Percentiles rank a stretch among this genome's conserved stretches.
phyloP scores from a whole-genome alignment of 225 moss, liverwort and hornwort genomes.

The Anthoceros angustus region DNA sequence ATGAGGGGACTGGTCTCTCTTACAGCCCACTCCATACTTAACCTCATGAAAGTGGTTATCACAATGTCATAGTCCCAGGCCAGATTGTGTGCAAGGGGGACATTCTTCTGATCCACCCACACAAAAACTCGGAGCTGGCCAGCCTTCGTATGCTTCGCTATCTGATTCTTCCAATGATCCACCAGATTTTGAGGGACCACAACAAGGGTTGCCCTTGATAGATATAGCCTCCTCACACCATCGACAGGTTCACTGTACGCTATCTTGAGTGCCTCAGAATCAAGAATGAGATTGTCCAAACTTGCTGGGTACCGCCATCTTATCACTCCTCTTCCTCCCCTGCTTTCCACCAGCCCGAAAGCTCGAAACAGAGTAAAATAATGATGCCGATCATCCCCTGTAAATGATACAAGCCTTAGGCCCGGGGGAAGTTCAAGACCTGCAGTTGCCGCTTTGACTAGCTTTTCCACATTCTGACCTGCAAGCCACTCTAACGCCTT shows the following conservation, averaged over 20 bases:
- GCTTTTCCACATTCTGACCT: constrained; percentile 37
- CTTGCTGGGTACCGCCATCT: constrained; percentile 80
- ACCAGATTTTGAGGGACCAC: constrained; percentile 89
- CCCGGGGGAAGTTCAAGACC: constrained; percentile 67
- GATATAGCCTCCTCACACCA: constrained; percentile 67
- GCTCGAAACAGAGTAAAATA: constrained; percentile 45
- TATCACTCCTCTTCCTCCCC: constrained; percentile 41
- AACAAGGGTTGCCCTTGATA: constrained; percentile 83
- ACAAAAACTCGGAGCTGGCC: constrained; percentile 71
- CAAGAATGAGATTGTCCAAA: constrained; percentile 58
- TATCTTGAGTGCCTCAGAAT: constrained; percentile 49
- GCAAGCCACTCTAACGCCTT: constrained; percentile 61
- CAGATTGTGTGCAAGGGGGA: constrained; percentile 66
- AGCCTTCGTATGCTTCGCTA: constrained; percentile 56
- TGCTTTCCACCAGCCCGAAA: constrained; percentile 62
- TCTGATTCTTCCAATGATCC: constrained; percentile 84
- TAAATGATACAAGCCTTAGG: constrained; percentile 35
- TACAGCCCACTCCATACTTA: constrained; percentile 81
- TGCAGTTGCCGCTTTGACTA: constrained; percentile 43
- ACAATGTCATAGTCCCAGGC: constrained; percentile 98
- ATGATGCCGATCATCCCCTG: constrained; percentile 36
- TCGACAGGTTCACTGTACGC: constrained; percentile 69
- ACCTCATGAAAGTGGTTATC: constrained; percentile 75
- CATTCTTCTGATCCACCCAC: constrained; percentile 86
- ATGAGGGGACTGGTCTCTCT: constrained; percentile 71